These are phyloP conservation scores for Pseudopediastrum boryanum DNA, from an alignment of 139 green algal species.

Conservation along the genomic window DNA sequence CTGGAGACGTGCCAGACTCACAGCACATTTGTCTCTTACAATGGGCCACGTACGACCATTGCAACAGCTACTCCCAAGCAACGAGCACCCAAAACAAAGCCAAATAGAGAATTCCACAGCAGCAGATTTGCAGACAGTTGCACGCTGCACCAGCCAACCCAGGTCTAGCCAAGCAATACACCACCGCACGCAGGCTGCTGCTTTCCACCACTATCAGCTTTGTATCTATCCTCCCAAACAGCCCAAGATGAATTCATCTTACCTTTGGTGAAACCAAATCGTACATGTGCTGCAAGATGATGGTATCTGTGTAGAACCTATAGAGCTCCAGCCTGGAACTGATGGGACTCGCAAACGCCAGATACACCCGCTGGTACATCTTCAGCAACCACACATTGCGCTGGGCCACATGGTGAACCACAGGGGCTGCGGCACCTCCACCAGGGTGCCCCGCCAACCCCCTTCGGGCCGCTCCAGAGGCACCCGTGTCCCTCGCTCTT, in stretches of 20 bases:
- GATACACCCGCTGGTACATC: slow-evolving; percentile 68
- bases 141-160: no score
- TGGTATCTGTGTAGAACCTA: slow-evolving; percentile 67
- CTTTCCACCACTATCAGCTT: no score
- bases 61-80: no score
- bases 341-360: slow-evolving; percentile 36
- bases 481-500: not conserved
- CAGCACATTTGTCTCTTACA: no score
- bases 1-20: no score
- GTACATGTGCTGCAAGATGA: slow-evolving; percentile 57
- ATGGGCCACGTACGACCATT: no score
- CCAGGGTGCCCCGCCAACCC: not conserved
- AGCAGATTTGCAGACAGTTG: no score
- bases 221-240: not conserved
- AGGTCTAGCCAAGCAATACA: no score
- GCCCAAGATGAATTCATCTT: not conserved
- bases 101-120: no score
- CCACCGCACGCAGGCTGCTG: no score
- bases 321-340: slow-evolving; percentile 54
- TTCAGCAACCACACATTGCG: slow-evolving; percentile 29
- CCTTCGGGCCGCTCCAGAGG: slow-evolving; percentile 5
- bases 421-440: not conserved
- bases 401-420: not conserved
- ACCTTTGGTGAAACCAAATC: slow-evolving; percentile 43
- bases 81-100: no score